Percentiles rank a stretch among this genome's conserved stretches.
Conservation (phyloP, 257 asterid species). For the Salvia hispanica region DNA sequence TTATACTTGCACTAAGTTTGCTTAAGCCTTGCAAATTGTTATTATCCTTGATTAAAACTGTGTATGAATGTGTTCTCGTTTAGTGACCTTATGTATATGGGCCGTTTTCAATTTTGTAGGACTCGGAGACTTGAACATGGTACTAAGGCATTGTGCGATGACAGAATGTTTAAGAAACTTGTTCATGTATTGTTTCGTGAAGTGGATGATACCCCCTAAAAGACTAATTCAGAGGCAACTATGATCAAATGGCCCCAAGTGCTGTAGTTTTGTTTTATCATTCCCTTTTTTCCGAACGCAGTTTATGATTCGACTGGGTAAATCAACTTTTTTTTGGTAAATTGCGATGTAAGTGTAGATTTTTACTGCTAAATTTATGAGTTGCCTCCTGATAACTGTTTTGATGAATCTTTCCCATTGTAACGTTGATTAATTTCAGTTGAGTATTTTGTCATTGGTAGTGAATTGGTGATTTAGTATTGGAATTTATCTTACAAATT, state of each 20-base stretch:
- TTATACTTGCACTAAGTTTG: neutral
- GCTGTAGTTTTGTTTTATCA: conserved; percentile 17
- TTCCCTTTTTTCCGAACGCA: conserved; percentile 20
- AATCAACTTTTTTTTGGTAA: conserved; percentile 22
- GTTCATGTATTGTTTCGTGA: conserved; percentile 30
- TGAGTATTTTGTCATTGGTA: no score
- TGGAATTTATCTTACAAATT: neutral
- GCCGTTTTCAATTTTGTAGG: conserved; percentile 21
- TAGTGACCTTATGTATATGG: conserved; percentile 9
- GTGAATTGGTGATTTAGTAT: neutral
- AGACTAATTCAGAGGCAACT: conserved; percentile 35
- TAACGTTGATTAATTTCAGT: no score
- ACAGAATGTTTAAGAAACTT: conserved; percentile 25
- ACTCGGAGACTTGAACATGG: conserved; percentile 16
- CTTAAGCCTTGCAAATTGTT: conserved; percentile 12
- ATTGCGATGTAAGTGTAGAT: conserved; percentile 32
- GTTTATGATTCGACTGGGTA: conserved; percentile 32
- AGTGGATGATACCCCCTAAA: conserved; percentile 15
- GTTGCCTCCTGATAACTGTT: conserved; percentile 33
- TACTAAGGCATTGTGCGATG: conserved; percentile 20
- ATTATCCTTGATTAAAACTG: conserved; percentile 8
- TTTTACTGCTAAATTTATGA: conserved; percentile 26
- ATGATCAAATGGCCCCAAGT: conserved; percentile 27
- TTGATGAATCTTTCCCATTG: conserved; percentile 16
- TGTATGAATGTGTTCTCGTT: neutral